Evolutionary conservation across 2,329 filamentous ascomycete species (phyloP).

Genomic region (Coniochaeta ligniaria): DNA sequence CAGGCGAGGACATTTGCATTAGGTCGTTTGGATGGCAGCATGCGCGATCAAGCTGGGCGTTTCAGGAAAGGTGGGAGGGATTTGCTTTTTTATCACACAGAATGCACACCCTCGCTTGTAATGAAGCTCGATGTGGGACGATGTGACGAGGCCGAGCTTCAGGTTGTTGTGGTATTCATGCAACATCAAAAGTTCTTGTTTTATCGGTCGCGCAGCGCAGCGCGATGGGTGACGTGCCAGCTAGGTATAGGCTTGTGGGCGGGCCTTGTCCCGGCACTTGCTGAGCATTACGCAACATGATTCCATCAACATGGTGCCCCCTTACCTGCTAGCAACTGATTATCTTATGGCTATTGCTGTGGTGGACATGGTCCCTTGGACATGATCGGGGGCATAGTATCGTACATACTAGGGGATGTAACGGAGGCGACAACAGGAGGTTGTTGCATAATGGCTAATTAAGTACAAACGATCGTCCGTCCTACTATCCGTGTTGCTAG

Average conservation of each 20-base stretch:
- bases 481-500: neutral
- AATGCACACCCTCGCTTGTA: constrained; percentile 4
- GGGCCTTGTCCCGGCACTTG: neutral
- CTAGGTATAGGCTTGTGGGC: neutral
- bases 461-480: neutral
- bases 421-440: neutral
- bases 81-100: constrained; percentile 6
- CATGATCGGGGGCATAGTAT: neutral
- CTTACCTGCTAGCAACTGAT: neutral
- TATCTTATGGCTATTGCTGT: neutral
- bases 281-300: neutral
- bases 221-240: neutral
- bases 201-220: neutral
- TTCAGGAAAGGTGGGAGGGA: constrained; percentile 8
- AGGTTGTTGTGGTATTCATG: neutral
- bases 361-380: neutral
- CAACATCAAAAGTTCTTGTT: neutral
- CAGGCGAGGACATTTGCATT: constrained; percentile 14
- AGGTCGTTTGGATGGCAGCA: constrained; percentile 10
- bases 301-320: neutral
- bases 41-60: constrained; percentile 12
- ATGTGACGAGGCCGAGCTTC: neutral
- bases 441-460: constrained; percentile 3
- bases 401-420: neutral
- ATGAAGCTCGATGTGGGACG: neutral